These are phyloP conservation scores for Pestalotiopsis sp. DNA, from an alignment of 2,329 filamentous ascomycete species.

Conservation along the genomic window DNA sequence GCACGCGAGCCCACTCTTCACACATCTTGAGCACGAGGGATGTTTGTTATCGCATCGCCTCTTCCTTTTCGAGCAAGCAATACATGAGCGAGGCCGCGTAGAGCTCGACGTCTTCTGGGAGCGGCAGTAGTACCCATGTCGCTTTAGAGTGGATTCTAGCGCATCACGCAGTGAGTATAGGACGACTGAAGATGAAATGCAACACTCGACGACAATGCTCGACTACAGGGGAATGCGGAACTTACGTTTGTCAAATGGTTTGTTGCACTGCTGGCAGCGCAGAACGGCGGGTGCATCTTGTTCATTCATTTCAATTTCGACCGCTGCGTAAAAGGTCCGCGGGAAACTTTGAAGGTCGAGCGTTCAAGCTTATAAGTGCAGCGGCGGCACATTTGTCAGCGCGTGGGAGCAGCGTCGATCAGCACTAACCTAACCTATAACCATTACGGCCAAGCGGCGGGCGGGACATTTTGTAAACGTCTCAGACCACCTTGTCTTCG, in stretches of 20 bases:
- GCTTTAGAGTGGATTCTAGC: constrained; percentile 40
- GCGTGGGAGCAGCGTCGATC: neutral
- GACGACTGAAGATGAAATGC: neutral
- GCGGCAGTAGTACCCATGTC: constrained; percentile 45
- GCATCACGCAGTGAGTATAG: neutral
- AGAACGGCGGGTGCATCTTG: constrained; percentile 20
- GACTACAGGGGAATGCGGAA: constrained; percentile 13
- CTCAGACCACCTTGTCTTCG: neutral
- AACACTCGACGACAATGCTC: neutral
- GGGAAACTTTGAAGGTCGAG: neutral
- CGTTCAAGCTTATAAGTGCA: neutral
- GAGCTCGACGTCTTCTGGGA: constrained; percentile 29
- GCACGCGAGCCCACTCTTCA: constrained; percentile 33
- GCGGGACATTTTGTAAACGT: constrained; percentile 7
- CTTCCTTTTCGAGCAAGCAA: constrained; percentile 36
- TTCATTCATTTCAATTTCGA: constrained; percentile 5
- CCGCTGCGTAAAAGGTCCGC: neutral
- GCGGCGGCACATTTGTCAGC: constrained; percentile 7
- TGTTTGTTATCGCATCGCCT: constrained; percentile 36
- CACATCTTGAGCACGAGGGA: constrained; percentile 39
- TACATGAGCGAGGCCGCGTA: constrained; percentile 34
- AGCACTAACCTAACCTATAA: no score
- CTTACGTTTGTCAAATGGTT: constrained; percentile 41
- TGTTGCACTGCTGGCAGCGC: constrained; percentile 38
- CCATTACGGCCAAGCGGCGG: neutral